A percentile compares a stretch with the other conserved stretches of the same genome.
Conservation (phyloP, 2,329 filamentous ascomycete species). For the Fusarium temperatum region DNA sequence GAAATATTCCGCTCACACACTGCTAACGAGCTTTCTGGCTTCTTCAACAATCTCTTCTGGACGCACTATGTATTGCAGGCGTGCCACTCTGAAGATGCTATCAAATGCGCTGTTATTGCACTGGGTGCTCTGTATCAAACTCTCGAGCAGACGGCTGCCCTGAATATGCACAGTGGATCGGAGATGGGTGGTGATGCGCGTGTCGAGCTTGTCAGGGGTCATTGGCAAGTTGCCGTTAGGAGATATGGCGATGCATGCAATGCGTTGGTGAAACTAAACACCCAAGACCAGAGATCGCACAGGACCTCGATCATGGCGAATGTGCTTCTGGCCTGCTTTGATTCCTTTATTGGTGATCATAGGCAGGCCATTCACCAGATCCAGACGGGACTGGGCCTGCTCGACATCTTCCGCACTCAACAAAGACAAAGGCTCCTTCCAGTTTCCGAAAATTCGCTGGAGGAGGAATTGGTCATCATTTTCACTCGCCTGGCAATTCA, state of each 20-base stretch:
- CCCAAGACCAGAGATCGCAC: slow-evolving; percentile 56
- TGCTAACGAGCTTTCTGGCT: slow-evolving; percentile 70
- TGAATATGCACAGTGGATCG: slow-evolving; percentile 48
- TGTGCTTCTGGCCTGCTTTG: slow-evolving; percentile 73
- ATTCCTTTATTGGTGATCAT: slow-evolving; percentile 72
- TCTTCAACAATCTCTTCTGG: slow-evolving; percentile 74
- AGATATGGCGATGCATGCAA: slow-evolving; percentile 67
- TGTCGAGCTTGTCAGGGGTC: slow-evolving; percentile 51
- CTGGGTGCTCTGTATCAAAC: slow-evolving; percentile 74
- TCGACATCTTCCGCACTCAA: slow-evolving; percentile 62
- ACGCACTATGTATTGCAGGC: slow-evolving; percentile 69
- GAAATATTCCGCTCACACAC: slow-evolving; percentile 69
- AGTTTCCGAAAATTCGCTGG: slow-evolving; percentile 56
- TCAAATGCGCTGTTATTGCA: slow-evolving; percentile 72
- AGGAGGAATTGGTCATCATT: slow-evolving; percentile 69
- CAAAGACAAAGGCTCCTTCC: slow-evolving; percentile 45
- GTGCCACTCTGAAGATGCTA: slow-evolving; percentile 68
- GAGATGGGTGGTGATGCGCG: slow-evolving; percentile 22
- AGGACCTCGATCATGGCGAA: slow-evolving; percentile 70
- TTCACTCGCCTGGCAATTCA: slow-evolving; percentile 71
- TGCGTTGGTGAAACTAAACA: slow-evolving; percentile 56
- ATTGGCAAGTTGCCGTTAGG: slow-evolving; percentile 68
- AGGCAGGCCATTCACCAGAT: slow-evolving; percentile 69
- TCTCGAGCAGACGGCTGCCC: slow-evolving; percentile 65
- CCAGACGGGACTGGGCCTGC: slow-evolving; percentile 63